These are phyloP conservation scores for Huiozyma sinensis DNA, from an alignment of 805 yeast genomes.

Conservation along the genomic window DNA sequence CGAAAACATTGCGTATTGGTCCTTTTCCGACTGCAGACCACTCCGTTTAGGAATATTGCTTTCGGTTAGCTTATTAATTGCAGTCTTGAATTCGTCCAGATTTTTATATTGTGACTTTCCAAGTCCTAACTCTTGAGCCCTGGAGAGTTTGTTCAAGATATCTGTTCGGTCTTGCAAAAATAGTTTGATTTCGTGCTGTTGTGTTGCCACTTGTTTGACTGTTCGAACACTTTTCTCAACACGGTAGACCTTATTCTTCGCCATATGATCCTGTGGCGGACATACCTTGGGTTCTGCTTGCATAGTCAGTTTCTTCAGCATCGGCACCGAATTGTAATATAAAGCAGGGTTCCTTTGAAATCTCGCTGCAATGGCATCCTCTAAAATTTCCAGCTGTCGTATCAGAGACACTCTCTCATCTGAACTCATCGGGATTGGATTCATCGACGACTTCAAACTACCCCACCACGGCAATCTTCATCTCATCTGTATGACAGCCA, in stretches of 20 bases:
- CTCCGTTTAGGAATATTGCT: slow-evolving; percentile 13
- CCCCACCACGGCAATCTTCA: too few species aligned
- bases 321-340: slow-evolving; percentile 26
- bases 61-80: slow-evolving; percentile 25
- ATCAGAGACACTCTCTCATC: slow-evolving; percentile 32
- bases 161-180: slow-evolving; percentile 39
- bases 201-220: slow-evolving; percentile 41
- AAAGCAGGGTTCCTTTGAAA: slow-evolving; percentile 51
- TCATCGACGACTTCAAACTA: too few species aligned
- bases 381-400: slow-evolving; percentile 66
- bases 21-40: slow-evolving; percentile 7
- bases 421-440: background rate
- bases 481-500: too few species aligned
- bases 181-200: slow-evolving; percentile 54
- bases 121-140: slow-evolving; percentile 3
- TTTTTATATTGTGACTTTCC: slow-evolving; percentile 15
- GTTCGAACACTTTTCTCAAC: slow-evolving; percentile 33
- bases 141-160: slow-evolving; percentile 18
- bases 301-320: slow-evolving; percentile 1
- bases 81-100: slow-evolving; percentile 31
- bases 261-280: slow-evolving; percentile 7
- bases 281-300: background rate
- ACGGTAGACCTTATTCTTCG: slow-evolving; percentile 24
- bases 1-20: slow-evolving; percentile 20
- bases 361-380: slow-evolving; percentile 52